Evolutionary conservation across 306 rosid species (phyloP).

Genomic region (Cucumis sativus): Cucumber_9930_V3 NC_026660.2:6363001-6363500

Average conservation of each 20-base stretch:
- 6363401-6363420: neutral
- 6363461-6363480: slow-evolving; percentile 6
- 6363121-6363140: neutral
- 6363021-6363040: neutral
- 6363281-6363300: neutral
- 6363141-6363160: neutral
- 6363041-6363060: neutral
- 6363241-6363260: neutral
- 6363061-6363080: neutral
- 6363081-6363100: neutral
- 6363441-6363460: neutral
- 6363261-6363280: neutral
- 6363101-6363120: neutral
- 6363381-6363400: neutral
- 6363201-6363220: neutral
- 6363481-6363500: neutral
- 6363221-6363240: neutral
- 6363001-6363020: neutral
- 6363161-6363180: neutral
- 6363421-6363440: neutral
- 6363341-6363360: neutral
- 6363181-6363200: neutral
- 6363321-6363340: neutral
- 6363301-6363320: neutral
- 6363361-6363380: neutral